These are phyloP conservation scores for Spizellomyces sp. DNA, from an alignment of 192 early-diverging fungal genomes.

Conservation along the genomic window DNA sequence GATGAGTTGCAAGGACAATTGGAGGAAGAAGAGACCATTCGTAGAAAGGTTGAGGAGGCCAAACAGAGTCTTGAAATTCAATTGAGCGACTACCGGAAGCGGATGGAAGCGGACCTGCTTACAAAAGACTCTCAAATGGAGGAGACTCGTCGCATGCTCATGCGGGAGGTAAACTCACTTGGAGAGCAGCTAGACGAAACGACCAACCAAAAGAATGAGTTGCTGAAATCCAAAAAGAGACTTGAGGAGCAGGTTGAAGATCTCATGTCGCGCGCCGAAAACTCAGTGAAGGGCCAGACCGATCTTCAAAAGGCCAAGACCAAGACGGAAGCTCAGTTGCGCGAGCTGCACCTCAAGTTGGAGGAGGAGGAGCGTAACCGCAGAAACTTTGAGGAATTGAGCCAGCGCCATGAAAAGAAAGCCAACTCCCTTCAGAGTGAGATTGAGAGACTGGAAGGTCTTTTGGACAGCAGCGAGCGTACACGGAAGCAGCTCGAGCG, in stretches of 20 bases:
- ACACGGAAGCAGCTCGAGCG: slow-evolving; percentile 67
- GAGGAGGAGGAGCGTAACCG: slow-evolving; percentile 67
- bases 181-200: slow-evolving; percentile 59
- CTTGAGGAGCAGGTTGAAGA: slow-evolving; percentile 68
- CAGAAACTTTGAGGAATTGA: slow-evolving; percentile 69
- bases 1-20: slow-evolving; percentile 62
- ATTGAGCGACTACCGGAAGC: slow-evolving; percentile 67
- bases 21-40: slow-evolving; percentile 60
- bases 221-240: slow-evolving; percentile 60
- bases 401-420: slow-evolving; percentile 72
- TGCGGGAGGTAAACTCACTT: slow-evolving; percentile 63
- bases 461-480: slow-evolving; percentile 60
- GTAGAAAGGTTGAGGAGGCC: slow-evolving; percentile 61
- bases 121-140: slow-evolving; percentile 69
- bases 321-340: slow-evolving; percentile 55
- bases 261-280: slow-evolving; percentile 54
- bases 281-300: slow-evolving; percentile 62
- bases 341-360: slow-evolving; percentile 53
- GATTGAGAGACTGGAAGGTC: slow-evolving; percentile 63
- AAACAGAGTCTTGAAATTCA: slow-evolving; percentile 63
- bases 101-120: slow-evolving; percentile 56
- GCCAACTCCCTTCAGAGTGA: slow-evolving; percentile 63
- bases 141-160: slow-evolving; percentile 73
- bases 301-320: slow-evolving; percentile 69
- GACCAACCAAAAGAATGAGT: slow-evolving; percentile 55